Percentiles rank a stretch among this genome's conserved stretches.
Evolutionary conservation across 345 rosid genomes (phyloP).

Genomic region (Euphorbia lathyris): DNA sequence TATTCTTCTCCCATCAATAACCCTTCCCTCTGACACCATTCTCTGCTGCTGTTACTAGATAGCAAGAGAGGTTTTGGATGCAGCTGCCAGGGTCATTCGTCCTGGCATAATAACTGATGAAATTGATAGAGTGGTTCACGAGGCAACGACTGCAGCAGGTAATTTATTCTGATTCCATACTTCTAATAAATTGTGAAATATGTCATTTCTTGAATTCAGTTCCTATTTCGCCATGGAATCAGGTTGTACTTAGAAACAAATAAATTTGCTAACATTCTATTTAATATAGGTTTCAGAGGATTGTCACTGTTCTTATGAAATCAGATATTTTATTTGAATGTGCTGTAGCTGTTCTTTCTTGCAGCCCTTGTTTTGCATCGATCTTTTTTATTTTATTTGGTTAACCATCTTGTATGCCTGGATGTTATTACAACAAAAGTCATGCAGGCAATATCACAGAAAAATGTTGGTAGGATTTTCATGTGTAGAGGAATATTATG

Average conservation of each 20-base stretch:
- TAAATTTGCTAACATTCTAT: background rate
- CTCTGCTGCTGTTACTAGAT: slow-evolving; percentile 38
- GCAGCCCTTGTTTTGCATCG: no score
- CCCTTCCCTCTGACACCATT: background rate
- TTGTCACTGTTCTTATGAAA: background rate
- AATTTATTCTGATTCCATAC: slow-evolving; percentile 7
- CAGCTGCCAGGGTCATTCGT: slow-evolving; percentile 66
- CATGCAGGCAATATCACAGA: no score
- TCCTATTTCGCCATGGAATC: background rate
- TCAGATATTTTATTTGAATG: no score
- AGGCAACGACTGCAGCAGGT: slow-evolving; percentile 87
- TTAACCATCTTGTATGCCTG: no score
- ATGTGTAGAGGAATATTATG: no score
- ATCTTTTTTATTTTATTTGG: no score
- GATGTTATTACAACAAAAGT: no score
- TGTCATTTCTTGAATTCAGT: background rate
- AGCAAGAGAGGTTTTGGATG: slow-evolving; percentile 90
- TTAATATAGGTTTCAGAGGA: background rate
- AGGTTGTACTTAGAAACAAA: background rate
- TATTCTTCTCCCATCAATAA: background rate
- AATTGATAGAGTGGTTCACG: slow-evolving; percentile 90
- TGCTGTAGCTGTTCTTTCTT: no score
- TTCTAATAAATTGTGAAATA: background rate
- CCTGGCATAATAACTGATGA: slow-evolving; percentile 97
- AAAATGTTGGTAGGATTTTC: no score